Conservation (phyloP, 1,139 yeast species). For the Debaryomyces coudertii region DNA sequence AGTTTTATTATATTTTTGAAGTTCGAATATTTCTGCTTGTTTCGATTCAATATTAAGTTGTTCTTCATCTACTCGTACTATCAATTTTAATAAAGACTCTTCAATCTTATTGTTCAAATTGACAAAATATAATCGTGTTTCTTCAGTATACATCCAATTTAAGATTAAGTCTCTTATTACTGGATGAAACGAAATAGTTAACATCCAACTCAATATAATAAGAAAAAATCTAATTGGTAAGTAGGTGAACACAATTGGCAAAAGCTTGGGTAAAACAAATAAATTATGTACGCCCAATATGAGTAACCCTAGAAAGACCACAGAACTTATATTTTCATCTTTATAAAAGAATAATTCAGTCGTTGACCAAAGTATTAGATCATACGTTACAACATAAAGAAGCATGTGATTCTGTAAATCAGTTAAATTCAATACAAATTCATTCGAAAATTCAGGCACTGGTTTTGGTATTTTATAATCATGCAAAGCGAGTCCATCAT, state of each 20-base stretch:
- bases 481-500: conserved; percentile 55
- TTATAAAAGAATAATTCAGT: conserved; percentile 65
- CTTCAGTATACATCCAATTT: conserved; percentile 56
- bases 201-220: conserved; percentile 54
- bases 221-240: conserved; percentile 37
- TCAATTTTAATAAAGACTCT: conserved; percentile 33
- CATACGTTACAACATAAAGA: conserved; percentile 67
- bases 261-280: conserved; percentile 34
- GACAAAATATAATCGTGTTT: conserved; percentile 55
- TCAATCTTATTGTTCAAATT: conserved; percentile 53
- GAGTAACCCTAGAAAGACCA: conserved; percentile 45
- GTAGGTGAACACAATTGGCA: conserved; percentile 29
- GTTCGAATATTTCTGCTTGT: conserved; percentile 69
- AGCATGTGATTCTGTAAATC: conserved; percentile 85
- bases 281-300: conserved; percentile 32
- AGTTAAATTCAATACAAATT: conserved; percentile 75
- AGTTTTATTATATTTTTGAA: conserved; percentile 57
- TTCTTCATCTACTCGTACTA: conserved; percentile 18
- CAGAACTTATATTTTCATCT: conserved; percentile 64
- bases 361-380: conserved; percentile 52
- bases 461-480: conserved; percentile 64
- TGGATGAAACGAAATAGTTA: conserved; percentile 58
- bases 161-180: conserved; percentile 46
- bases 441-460: conserved; percentile 77
- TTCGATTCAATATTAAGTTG: conserved; percentile 19